phyloP scores from a whole-genome alignment of 225 moss, liverwort and hornwort species.

The Physcomitrium patens region DNA sequence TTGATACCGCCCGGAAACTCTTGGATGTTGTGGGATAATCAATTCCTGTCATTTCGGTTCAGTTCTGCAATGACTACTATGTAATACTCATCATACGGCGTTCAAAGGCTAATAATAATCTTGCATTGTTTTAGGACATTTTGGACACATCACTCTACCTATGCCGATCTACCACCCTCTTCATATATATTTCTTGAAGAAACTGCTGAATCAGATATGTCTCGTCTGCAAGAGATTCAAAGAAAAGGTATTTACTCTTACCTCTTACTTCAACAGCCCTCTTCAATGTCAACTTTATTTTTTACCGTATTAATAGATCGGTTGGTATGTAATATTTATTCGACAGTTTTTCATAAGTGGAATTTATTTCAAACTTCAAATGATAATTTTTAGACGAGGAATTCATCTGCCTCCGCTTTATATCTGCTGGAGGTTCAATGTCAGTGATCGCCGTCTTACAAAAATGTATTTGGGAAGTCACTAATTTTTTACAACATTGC shows the following conservation, averaged over 20 bases:
- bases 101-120: conserved; percentile 21
- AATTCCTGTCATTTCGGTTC: conserved; percentile 13
- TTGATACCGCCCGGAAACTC: conserved; percentile 14
- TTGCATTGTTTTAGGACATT: conserved; percentile 56
- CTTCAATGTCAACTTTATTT: conserved; percentile 21
- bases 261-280: conserved; percentile 28
- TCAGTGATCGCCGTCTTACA: conserved; percentile 8
- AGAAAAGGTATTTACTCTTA: conserved; percentile 42
- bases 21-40: conserved; percentile 19
- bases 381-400: conserved; percentile 12
- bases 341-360: not conserved
- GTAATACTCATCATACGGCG: not conserved
- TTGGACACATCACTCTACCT: conserved; percentile 57
- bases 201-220: conserved; percentile 51
- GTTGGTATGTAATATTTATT: conserved; percentile 12
- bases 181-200: conserved; percentile 50
- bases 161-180: conserved; percentile 54
- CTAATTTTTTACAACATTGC: conserved; percentile 21
- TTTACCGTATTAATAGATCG: conserved; percentile 9
- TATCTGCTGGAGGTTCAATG: not conserved
- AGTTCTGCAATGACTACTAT: conserved; percentile 16
- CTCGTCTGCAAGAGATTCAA: conserved; percentile 55
- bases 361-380: conserved; percentile 19
- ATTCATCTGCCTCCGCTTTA: not conserved
- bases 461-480: conserved; percentile 18